Percentiles rank a stretch among this genome's conserved stretches.
phyloP scores from a whole-genome alignment of 805 yeast genomes.

The Ogataea salicorniae region DNA sequence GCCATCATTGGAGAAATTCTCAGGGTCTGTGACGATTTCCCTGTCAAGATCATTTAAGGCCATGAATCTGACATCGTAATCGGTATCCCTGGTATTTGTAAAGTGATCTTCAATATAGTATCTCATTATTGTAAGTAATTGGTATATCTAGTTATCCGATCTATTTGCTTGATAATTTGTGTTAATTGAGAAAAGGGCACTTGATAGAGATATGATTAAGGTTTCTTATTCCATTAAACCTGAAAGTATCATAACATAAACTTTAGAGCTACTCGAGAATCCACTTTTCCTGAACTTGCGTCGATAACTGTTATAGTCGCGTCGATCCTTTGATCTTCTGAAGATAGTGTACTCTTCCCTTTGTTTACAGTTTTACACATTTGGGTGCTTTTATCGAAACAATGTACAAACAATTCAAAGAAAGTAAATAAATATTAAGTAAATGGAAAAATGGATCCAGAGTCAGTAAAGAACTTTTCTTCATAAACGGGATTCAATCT shows the following conservation, averaged over 20 bases:
- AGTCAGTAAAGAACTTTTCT: slow-evolving; percentile 8
- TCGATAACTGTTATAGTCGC: too few species aligned
- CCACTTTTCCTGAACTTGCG: too few species aligned
- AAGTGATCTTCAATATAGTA: slow-evolving; percentile 26
- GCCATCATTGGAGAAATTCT: slow-evolving; percentile 36
- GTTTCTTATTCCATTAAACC: too few species aligned
- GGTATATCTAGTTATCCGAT: not conserved
- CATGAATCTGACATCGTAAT: slow-evolving; percentile 82
- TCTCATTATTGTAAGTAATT: slow-evolving; percentile 13
- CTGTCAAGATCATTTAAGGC: slow-evolving; percentile 69
- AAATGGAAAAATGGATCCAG: slow-evolving; percentile 14
- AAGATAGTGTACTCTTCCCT: too few species aligned
- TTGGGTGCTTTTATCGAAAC: too few species aligned
- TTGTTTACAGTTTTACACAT: too few species aligned
- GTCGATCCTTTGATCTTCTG: too few species aligned
- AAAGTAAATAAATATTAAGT: slow-evolving; percentile 3
- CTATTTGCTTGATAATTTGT: not conserved
- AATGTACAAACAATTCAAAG: too few species aligned
- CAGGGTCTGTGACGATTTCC: slow-evolving; percentile 28
- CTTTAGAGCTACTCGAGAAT: too few species aligned
- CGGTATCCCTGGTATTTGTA: slow-evolving; percentile 56
- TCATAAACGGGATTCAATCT: slow-evolving; percentile 10
- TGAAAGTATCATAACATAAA: too few species aligned
- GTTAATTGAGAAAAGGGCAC: not conserved
- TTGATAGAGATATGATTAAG: too few species aligned